Base-by-base conservation (phyloP, 345 rosid genomes). In the Carallia brachiata region DNA sequence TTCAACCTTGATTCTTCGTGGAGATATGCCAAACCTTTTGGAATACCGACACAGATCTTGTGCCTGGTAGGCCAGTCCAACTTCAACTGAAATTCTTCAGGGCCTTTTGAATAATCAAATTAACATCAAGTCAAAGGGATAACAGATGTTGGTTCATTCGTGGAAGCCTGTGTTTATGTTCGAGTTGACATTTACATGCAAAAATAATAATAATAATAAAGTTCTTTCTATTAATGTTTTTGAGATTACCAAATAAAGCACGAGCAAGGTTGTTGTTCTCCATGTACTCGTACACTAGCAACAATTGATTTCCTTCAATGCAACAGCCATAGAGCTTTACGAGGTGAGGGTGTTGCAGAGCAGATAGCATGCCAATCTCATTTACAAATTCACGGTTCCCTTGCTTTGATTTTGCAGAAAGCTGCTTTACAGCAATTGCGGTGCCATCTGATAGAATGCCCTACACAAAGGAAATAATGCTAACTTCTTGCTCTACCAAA, bases 1-100 rank as follows among this genome's bases (percentile, higher is more conserved):
- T 69, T 69, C 47, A 69, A 50, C 56, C 72, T 44, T 36, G 72
- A 60, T 23, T 69, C 72, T 69, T 69, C 72, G 31, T 69, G 72
- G 57, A 69, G 72, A 40, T 40, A 69, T 8, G 66, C 72, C 58
- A 69, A 61, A 31, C 72, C 72, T 61, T 59, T 69, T 8, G 72
- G 66, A 44, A 69, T 59, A 0, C 72, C 72, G 19, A 59, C 18
- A 16, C 65, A 60, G 9, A 69, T 69, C 31, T 60, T 69, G 27
- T 48, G 58, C 12, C 72, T 69, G 6, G 66, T 69, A 5, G 64
- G 64, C 71, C 71, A 68, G 39, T 68, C 63, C 64, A 68, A 58
- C 18, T 67, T 40, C 70, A 67, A 56, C 36, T 56, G 70, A 44
- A 16, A 37, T 34, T 36, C 50, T 39, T 36, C 71, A 37, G 55